A percentile compares a stretch with the other conserved stretches of the same genome.
Evolutionary conservation across 2,329 filamentous ascomycete species (phyloP).

Genomic region (Metarhizium brunneum): DNA sequence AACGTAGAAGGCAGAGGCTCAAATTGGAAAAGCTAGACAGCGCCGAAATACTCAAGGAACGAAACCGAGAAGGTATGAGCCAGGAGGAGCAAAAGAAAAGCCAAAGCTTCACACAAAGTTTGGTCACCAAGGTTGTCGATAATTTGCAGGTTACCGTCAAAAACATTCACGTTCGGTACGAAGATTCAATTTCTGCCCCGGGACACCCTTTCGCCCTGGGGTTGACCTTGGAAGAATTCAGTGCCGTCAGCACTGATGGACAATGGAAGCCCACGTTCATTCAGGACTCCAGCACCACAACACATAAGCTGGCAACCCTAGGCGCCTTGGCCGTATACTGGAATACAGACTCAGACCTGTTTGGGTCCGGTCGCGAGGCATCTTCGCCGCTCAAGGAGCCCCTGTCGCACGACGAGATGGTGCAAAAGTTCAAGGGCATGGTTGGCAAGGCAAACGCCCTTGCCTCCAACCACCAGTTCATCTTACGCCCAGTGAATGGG

Average conservation of each 20-base stretch:
- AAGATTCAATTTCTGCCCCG: conserved; percentile 91
- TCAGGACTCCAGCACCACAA: conserved; percentile 71
- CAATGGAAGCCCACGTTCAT: conserved; percentile 96
- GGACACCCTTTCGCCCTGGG: conserved; percentile 93
- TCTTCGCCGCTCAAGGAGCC: conserved; percentile 36
- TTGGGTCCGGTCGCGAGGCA: conserved; percentile 73
- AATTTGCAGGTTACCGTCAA: conserved; percentile 97
- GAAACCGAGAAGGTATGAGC: conserved; percentile 85
- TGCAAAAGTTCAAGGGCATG: conserved; percentile 67
- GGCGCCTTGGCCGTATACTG: conserved; percentile 91
- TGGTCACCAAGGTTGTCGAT: conserved; percentile 95
- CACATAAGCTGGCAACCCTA: conserved; percentile 88
- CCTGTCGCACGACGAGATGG: conserved; percentile 65
- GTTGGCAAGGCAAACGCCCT: conserved; percentile 62
- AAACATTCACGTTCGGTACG: conserved; percentile 97
- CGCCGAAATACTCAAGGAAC: conserved; percentile 87
- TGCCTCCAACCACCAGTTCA: conserved; percentile 69
- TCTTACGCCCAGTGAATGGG: conserved; percentile 90
- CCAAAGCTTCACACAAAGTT: conserved; percentile 92
- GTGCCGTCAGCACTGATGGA: conserved; percentile 89
- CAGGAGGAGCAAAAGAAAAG: conserved; percentile 94
- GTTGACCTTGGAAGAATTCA: conserved; percentile 89
- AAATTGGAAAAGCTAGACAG: conserved; percentile 99
- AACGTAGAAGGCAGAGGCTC: conserved; percentile 72
- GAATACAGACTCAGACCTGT: conserved; percentile 85